These are phyloP conservation scores for Hanseniaspora nectarophila DNA, from an alignment of 805 yeast species.

Conservation along the genomic window DNA sequence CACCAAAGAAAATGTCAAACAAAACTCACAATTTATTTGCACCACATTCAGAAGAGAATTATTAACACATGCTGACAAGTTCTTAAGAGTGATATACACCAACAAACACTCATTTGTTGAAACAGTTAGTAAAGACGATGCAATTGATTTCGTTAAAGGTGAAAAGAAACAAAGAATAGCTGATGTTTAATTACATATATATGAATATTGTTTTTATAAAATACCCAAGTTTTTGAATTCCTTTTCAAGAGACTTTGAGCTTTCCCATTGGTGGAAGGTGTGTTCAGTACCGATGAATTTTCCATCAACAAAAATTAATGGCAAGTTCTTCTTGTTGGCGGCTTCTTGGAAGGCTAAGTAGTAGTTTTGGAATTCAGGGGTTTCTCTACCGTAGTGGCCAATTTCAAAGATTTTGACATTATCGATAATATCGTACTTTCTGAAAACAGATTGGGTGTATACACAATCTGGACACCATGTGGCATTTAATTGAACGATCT, in stretches of 20 bases:
- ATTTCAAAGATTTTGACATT: conserved; percentile 46
- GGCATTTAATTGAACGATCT: conserved; percentile 49
- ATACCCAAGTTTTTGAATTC: conserved; percentile 26
- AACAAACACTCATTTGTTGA: conserved; percentile 70
- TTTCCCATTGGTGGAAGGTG: conserved; percentile 25
- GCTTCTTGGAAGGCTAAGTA: conserved; percentile 26
- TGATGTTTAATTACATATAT: conserved; percentile 23
- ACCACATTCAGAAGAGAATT: conserved; percentile 93
- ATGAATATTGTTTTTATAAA: too few relatives aligned
- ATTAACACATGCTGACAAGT: conserved; percentile 73
- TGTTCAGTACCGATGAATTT: conserved; percentile 28
- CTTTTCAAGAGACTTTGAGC: conserved; percentile 19
- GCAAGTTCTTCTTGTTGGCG: conserved; percentile 26
- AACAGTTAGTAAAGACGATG: conserved; percentile 59
- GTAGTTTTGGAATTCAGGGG: conserved; percentile 24
- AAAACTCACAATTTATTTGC: conserved; percentile 79
- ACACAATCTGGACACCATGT: conserved; percentile 74
- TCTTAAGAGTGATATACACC: conserved; percentile 75
- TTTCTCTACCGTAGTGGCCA: conserved; percentile 19
- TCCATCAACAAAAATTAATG: conserved; percentile 28
- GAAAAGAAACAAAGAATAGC: conserved; percentile 21
- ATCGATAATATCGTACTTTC: conserved; percentile 38
- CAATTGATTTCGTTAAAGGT: conserved; percentile 74
- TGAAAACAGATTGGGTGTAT: conserved; percentile 47
- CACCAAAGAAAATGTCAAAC: neutral